Evolutionary conservation across 2,329 filamentous ascomycete species (phyloP), one percentile per base, ranked within the genome.

Genomic region (Monosporascus sp.): DNA sequence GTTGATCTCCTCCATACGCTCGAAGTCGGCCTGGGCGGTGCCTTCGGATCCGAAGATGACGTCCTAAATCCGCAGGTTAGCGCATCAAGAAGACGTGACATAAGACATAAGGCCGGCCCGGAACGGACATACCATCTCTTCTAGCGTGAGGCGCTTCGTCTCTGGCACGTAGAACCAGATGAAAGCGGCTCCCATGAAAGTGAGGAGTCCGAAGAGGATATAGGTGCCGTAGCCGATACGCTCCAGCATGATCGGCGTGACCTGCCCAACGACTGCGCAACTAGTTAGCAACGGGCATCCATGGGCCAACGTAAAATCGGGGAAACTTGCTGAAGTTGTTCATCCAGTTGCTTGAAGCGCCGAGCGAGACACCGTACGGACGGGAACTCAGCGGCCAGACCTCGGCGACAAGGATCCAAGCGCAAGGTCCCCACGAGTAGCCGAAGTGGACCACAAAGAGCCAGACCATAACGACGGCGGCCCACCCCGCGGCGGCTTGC

Each of bases 391-490:
- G 70, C 0, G 87, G 88, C 83, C 85, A 91, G 43, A 91, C 82
- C 69, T 90, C 88, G 2, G 85, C 81, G 1, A 89, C 79, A 52
- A 91, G 76, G 55, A 89, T 88, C 88, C 88, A 90, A 0, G 84
- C 80, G 60, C 83, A 86, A 2, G 87, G 87, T 0, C 87, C 85
- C 87, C 87, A 91, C 0, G 80, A 84, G 65, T 89, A 90, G 31
- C 85, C 88, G 62, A 91, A 91, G 68, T 88, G 81, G 31, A 89
- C 74, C 27, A 89, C 83, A 58, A 88, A 90, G 0, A 91, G 75
- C 87, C 87, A 90, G 8, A 88, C 82, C 80, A 88, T 86, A 50
- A 65, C 71, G 2, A 78, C 74, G 6, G 78, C 85, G 0, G 85
- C 87, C 88, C 88, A 91, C 1, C 87, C 87, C 0, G 85, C 84